Evolutionary conservation across 495 filamentous ascomycete species (phyloP), one percentile per base, ranked within the genome.

Genomic region (Aspergillus wentii): DNA sequence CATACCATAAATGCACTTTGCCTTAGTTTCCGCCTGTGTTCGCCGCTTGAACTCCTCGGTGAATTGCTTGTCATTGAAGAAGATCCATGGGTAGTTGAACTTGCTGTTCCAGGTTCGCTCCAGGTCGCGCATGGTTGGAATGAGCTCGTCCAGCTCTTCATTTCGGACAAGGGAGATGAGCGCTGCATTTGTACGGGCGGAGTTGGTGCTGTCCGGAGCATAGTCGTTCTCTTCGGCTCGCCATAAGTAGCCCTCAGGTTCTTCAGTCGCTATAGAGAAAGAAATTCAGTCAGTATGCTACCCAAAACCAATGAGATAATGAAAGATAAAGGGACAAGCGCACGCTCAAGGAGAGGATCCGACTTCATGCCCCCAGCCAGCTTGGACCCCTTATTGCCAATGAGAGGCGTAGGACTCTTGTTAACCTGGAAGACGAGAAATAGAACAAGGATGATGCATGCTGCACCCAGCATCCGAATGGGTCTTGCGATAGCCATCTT

Each of bases 1-100:
- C 44, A 48, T 76, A 94, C 88, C 85, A 61, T 92, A 99, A 57
- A 71, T 66, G 52, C 80, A 82, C 56, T 86, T 77, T 14, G 89
- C 92, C 48, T 92, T 95, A 4, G 89, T 97, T 40, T 71, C 77
- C 17, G 78, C 82, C 49, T 74, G 66, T 6, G 88, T 96, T 58
- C 65, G 71, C 49, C 67, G 66, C 68, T 94, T 97, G 71, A 99
- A 99, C 53, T 97, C 90, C 23, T 86, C 82, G 10, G 83, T 77
- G 57, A 98, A 98, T 10, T 83, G 85, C 19, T 82, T 82, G 54
- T 98, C 92, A 66, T 99, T 99, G 71, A 99, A 90, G 64, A 99
- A 97, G 31, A 88, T 96, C 84, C 92, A 99, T 11, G 94, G 94
- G 61, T 97, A 99, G 66, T 99, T 97, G 75, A 97, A 99, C 57